Base-by-base conservation (phyloP, 495 filamentous ascomycete species). In the Hypoxylon perforatum region DNA sequence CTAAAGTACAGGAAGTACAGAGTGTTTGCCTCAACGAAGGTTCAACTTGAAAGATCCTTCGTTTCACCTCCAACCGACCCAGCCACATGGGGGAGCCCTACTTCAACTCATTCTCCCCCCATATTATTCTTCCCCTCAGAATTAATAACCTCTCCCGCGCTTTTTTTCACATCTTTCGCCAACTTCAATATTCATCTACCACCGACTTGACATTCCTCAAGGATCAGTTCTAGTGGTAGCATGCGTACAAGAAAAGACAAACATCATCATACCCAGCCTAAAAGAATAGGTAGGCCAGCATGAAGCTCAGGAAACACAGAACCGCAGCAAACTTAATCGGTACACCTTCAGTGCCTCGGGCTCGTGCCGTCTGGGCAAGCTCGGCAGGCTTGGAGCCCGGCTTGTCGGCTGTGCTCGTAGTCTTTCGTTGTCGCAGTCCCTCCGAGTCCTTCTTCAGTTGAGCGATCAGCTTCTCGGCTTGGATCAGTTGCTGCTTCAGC, bases 211-310 rank as follows among this genome's bases (percentile, higher is more conserved):
- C 44, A 45, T 30, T 44, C 41, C 41, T 23, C 39, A 45, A 14
- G 35, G 5, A 12, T 36, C 28, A 49, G 28, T 17, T 39, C 30
- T 41, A 10, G 35, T n/a, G n/a, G 35, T n/a, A 28, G 18, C 33
- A 62, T 44, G 57, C 39, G 21, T 15, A 45, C 54, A 30, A 44
- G 44, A n/a, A 58, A 44, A 53, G 23, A 56, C 42, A 22, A 58
- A 39, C 48, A 17, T 46, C 46, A 25, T 38, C 42, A 17, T 51
- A 50, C 17, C 44, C 58, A 50, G 21, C 44, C 58, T 87, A 99
- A 75, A 98, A 98, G 78, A 99, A 91, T 70, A 97, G 85, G 76
- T 97, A 99, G 2, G 92, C 96, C 69, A 98, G 83, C 74, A 99
- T 79, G 80, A 99, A 99, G 79, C 92, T 90, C 57, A 94, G 61